Base-by-base conservation (phyloP, 257 asterid species). In the Oldenlandia corymbosa region DNA sequence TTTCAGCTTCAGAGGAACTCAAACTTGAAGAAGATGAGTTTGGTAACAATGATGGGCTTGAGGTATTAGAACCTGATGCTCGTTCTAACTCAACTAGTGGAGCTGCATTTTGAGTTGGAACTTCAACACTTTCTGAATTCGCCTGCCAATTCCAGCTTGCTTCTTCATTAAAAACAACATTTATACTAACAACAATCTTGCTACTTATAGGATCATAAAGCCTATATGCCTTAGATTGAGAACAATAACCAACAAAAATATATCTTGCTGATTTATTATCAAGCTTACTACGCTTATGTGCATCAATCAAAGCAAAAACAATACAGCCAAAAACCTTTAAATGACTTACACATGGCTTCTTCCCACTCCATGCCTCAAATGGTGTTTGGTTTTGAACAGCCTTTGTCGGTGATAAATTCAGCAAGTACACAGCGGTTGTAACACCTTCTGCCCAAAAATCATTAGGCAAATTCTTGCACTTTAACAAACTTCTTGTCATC, bases 191-290 rank as follows among this genome's bases (percentile, higher is more conserved):
- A 0, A 46, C 14, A 1, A 67, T 2, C 20, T 56, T 67, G 17
- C 58, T 34, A 62, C 57, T 17, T 0, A 47, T 0, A 45, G 56
- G 57, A 17, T 47, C 30, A 28, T 67, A 67, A 7, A 48, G 4
- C 5, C 7, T 48, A 37, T 68, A 59, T 37, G 73, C 73, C 49
- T 59, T 59, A 7, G 67, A 34, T 26, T 68, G 24, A 0, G 31
- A 2, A 4, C 53, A 23, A 60, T 45, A 64, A 0, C 58, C 65
- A 45, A 67, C 10, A 45, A 46, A 58, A 45, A 67, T 43, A 14
- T 5, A 13, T 46, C 17, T 58, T 46, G 16, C 3, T 20, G 32
- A 67, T 58, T 46, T 47, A 5, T 46, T 27, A 7, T 36, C 60
- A 21, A 49, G 24, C 23, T 68, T 57, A 0, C 17, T 10, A 58